Conservation (phyloP, 768 basidiomycete genomes). For the Dacryopinax spathularia region DNA sequence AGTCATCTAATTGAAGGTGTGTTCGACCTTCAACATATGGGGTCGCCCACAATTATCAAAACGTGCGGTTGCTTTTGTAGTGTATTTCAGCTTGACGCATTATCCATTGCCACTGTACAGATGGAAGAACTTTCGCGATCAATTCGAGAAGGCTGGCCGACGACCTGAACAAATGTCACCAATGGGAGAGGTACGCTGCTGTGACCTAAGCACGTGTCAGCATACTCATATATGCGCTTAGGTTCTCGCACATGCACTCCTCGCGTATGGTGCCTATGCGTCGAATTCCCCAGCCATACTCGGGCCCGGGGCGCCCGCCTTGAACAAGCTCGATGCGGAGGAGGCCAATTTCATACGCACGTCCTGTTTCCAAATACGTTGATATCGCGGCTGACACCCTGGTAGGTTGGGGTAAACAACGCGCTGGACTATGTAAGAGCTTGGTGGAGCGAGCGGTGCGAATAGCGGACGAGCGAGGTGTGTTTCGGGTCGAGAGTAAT, state of each 20-base stretch:
- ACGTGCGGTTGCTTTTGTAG: background rate
- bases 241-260: background rate
- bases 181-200: background rate
- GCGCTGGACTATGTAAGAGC: background rate
- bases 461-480: background rate
- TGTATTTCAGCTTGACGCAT: slow-evolving; percentile 5
- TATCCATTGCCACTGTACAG: slow-evolving; percentile 1
- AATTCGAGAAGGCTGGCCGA: background rate
- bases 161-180: background rate
- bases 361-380: background rate
- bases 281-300: background rate
- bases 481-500: background rate
- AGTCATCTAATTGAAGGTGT: slow-evolving; percentile 1
- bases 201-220: background rate
- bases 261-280: background rate
- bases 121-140: slow-evolving; percentile 1
- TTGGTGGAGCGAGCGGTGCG: background rate
- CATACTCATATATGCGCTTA: background rate
- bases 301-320: background rate
- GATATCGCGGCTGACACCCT: background rate
- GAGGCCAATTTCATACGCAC: background rate
- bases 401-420: background rate
- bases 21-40: background rate
- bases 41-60: background rate
- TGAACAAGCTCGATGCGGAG: background rate